phyloP scores from a whole-genome alignment of 768 basidiomycete genomes.

The Pholiota conissans region DNA sequence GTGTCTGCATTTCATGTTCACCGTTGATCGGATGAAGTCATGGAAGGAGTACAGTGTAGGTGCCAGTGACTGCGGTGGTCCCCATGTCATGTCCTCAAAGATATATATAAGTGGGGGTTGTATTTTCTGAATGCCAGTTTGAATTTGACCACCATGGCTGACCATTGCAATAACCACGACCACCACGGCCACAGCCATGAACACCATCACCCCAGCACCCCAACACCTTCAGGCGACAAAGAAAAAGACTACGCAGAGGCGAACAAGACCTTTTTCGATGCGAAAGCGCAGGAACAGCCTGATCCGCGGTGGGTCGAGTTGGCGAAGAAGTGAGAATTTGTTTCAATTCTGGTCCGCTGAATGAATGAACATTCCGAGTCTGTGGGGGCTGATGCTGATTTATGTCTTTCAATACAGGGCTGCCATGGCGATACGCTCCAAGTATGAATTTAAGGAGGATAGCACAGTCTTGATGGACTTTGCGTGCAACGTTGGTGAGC shows the following conservation, averaged over 20 bases:
- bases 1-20: too few species aligned
- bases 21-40: too few species aligned
- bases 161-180: constrained; percentile 1
- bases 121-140: too few species aligned
- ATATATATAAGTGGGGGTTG: too few species aligned
- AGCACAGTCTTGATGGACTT: constrained; percentile 5
- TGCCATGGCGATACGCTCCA: not conserved
- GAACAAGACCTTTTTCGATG: constrained; percentile 4
- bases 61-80: too few species aligned
- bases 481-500: constrained; percentile 3
- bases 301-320: not conserved
- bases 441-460: constrained; percentile 1
- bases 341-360: too few species aligned
- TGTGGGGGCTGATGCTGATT: not conserved
- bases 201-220: not conserved
- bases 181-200: not conserved
- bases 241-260: not conserved
- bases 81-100: too few species aligned
- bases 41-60: too few species aligned
- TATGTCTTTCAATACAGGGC: not conserved
- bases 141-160: not conserved
- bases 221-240: not conserved
- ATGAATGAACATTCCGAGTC: too few species aligned
- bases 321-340: not conserved
- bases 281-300: not conserved